A percentile compares a stretch with the other conserved stretches of the same genome.
Conservation (phyloP, 176 grass and related monocot species). For the Cocos nucifera region DNA sequence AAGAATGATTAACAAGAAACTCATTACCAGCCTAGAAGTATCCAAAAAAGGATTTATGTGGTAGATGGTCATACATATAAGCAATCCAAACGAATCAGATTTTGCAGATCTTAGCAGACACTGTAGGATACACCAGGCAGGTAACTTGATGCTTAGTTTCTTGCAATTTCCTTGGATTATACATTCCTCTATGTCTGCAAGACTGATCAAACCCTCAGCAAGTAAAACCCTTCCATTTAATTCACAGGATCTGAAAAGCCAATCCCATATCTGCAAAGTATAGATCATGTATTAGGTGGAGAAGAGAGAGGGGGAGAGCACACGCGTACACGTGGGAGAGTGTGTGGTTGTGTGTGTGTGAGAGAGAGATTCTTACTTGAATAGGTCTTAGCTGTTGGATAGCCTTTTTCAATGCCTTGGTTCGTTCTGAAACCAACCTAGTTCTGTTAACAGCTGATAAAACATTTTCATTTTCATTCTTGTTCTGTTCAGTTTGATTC, state of each 20-base stretch:
- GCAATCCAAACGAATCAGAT: constrained; percentile 39
- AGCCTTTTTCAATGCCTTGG: constrained; percentile 50
- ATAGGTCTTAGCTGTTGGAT: constrained; percentile 59
- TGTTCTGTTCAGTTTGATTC: constrained; percentile 11
- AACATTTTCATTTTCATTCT: constrained; percentile 24
- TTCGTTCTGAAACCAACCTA: constrained; percentile 22
- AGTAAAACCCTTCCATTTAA: constrained; percentile 75
- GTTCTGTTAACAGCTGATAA: constrained; percentile 10
- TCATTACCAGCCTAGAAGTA: background rate
- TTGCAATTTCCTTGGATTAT: constrained; percentile 58
- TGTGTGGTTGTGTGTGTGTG: background rate
- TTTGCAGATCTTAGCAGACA: constrained; percentile 74
- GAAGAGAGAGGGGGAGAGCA: background rate
- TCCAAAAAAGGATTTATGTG: too few species aligned
- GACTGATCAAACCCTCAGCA: constrained; percentile 50
- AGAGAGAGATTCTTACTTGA: constrained; percentile 35
- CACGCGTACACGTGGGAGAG: background rate
- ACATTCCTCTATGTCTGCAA: constrained; percentile 57
- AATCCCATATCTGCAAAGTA: constrained; percentile 78
- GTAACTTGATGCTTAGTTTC: constrained; percentile 58
- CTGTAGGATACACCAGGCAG: constrained; percentile 76
- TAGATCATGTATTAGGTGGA: background rate
- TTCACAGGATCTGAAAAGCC: constrained; percentile 91
- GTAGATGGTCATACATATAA: constrained; percentile 49
- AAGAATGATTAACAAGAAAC: background rate